phyloP scores from a whole-genome alignment of 2,329 filamentous ascomycete species.

The Parasarocladium wereldwijsianum region DNA sequence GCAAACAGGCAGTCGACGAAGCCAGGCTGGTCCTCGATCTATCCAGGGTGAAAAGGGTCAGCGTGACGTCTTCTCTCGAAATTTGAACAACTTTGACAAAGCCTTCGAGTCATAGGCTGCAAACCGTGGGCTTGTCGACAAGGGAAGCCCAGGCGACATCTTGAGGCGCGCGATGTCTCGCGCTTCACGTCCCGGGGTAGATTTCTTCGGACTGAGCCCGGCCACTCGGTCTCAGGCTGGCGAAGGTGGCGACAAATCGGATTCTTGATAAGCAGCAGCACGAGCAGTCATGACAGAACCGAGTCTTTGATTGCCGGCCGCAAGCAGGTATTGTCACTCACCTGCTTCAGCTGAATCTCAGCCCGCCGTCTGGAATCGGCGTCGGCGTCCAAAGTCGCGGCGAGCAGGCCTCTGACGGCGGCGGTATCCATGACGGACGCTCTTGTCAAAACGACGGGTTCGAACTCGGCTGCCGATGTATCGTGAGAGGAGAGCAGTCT shows the following conservation, averaged over 20 bases:
- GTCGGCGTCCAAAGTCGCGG: slow-evolving; percentile 60
- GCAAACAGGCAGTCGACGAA: slow-evolving; percentile 86
- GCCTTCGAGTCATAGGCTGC: no score
- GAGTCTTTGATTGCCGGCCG: slow-evolving; percentile 7
- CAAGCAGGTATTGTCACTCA: slow-evolving; percentile 31
- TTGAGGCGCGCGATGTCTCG: no score
- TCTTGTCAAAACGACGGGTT: slow-evolving; percentile 1
- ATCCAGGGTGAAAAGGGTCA: slow-evolving; percentile 6
- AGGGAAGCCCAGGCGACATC: no score
- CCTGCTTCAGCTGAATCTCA: slow-evolving; percentile 70
- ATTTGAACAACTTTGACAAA: no score
- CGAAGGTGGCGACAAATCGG: no score
- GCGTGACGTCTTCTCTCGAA: no score
- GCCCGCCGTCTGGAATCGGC: slow-evolving; percentile 61
- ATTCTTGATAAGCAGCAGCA: no score
- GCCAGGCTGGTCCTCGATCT: slow-evolving; percentile 83
- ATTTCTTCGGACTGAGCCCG: no score
- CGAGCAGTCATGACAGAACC: no score
- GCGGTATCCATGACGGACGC: slow-evolving; percentile 51
- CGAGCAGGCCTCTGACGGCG: slow-evolving; percentile 61
- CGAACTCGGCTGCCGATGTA: not conserved
- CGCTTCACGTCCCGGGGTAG: no score
- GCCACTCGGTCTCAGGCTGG: no score
- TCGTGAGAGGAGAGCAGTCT: not conserved
- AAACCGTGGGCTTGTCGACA: no score